Percentiles rank a stretch among this genome's conserved stretches.
Conservation (phyloP, 2,329 filamentous ascomycete species). For the Lecanoromycetidae sp. region DNA sequence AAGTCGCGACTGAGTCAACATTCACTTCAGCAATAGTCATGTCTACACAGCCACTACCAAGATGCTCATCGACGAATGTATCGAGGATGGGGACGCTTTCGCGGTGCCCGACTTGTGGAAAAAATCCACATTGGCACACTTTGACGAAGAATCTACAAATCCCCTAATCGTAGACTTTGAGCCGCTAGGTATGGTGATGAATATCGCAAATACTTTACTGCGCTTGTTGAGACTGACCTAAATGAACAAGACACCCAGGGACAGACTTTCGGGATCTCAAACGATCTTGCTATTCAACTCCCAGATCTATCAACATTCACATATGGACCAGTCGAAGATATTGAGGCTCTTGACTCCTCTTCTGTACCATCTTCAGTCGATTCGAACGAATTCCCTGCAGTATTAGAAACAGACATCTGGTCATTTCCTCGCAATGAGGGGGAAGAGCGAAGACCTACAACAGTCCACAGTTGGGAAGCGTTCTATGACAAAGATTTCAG, state of each 20-base stretch:
- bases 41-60: not conserved
- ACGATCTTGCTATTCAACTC: conserved; percentile 1
- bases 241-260: no score
- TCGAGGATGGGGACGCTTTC: conserved; percentile 13
- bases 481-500: conserved; percentile 8
- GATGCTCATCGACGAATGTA: conserved; percentile 5
- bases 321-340: conserved; percentile 11
- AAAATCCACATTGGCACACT: conserved; percentile 8
- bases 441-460: not conserved
- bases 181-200: not conserved
- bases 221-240: no score
- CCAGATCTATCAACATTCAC: conserved; percentile 1
- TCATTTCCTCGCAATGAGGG: not conserved
- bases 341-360: conserved; percentile 9
- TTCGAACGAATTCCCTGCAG: not conserved
- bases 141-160: not conserved
- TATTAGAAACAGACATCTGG: conserved; percentile 10
- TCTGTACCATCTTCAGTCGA: conserved; percentile 6
- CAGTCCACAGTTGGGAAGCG: conserved; percentile 13
- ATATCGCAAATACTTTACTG: no score
- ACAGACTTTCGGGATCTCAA: not conserved
- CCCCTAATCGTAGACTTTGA: not conserved
- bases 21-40: not conserved
- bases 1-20: not conserved
- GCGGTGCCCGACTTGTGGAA: conserved; percentile 16